A percentile compares a stretch with the other conserved stretches of the same genome.
These are phyloP conservation scores for Clarireedia homoeocarpa DNA, from an alignment of 2,329 filamentous ascomycete genomes.

Conservation along the genomic window DNA sequence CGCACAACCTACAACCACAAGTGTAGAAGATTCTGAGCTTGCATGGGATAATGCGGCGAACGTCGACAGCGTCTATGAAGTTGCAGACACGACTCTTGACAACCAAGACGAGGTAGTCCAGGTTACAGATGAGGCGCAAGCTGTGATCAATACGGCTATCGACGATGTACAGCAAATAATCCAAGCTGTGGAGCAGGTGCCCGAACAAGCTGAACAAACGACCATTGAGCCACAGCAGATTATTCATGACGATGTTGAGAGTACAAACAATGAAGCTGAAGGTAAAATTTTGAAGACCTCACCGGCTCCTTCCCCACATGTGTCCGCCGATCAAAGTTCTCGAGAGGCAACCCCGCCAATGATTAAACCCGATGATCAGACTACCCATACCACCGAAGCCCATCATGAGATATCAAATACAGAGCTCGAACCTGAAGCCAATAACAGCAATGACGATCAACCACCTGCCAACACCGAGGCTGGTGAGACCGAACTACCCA, in stretches of 20 bases:
- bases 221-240: background rate
- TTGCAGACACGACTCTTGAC: background rate
- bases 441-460: background rate
- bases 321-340: background rate
- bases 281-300: too few relatives aligned
- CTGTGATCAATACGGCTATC: background rate
- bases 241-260: background rate
- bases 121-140: background rate
- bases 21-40: background rate
- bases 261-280: too few relatives aligned
- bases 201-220: background rate
- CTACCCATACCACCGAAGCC: background rate
- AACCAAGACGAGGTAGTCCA: background rate
- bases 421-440: too few relatives aligned
- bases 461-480: background rate
- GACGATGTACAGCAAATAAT: background rate
- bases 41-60: background rate
- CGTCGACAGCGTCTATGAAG: background rate
- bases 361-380: background rate
- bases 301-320: background rate
- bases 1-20: slow-evolving; percentile 1
- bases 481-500: background rate
- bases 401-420: too few relatives aligned
- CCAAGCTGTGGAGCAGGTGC: background rate
- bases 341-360: background rate